These are phyloP conservation scores for Petasospora fabianii DNA, from an alignment of 1,139 yeast species.

Conservation along the genomic window DNA sequence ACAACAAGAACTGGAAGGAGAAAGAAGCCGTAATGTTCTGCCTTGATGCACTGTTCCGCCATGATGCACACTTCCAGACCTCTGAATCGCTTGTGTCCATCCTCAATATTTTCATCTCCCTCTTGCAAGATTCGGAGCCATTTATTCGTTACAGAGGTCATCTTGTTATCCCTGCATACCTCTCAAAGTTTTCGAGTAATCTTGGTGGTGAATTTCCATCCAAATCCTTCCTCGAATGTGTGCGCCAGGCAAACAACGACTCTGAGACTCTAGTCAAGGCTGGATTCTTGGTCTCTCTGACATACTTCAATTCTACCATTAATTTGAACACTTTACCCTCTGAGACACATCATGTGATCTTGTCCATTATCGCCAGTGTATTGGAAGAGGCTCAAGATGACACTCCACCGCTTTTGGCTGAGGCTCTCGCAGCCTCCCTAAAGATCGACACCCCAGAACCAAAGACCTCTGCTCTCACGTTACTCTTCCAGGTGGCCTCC, in stretches of 20 bases:
- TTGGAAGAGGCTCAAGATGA: slow-evolving; percentile 73
- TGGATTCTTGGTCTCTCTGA: slow-evolving; percentile 49
- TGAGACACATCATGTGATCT: slow-evolving; percentile 35
- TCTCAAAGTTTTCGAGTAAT: slow-evolving; percentile 45
- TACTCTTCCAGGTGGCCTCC: slow-evolving; percentile 62
- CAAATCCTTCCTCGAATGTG: slow-evolving; percentile 17
- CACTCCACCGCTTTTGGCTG: slow-evolving; percentile 72
- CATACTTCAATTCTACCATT: slow-evolving; percentile 49
- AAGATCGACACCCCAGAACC: slow-evolving; percentile 36
- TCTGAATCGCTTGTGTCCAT: slow-evolving; percentile 8
- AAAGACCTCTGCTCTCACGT: slow-evolving; percentile 43
- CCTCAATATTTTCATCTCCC: slow-evolving; percentile 10
- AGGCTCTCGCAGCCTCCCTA: slow-evolving; percentile 57
- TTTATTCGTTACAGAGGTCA: slow-evolving; percentile 42
- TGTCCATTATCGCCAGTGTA: slow-evolving; percentile 41
- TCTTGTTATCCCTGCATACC: slow-evolving; percentile 50
- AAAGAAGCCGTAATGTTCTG: slow-evolving; percentile 33
- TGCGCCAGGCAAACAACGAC: slow-evolving; percentile 14
- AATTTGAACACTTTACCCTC: slow-evolving; percentile 33
- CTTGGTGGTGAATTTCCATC: slow-evolving; percentile 40
- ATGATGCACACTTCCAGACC: slow-evolving; percentile 5
- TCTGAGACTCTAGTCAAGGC: slow-evolving; percentile 35
- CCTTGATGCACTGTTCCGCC: slow-evolving; percentile 24
- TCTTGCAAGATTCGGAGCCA: slow-evolving; percentile 15
- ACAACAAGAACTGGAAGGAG: slow-evolving; percentile 24